Evolutionary conservation across 495 filamentous ascomycete genomes (phyloP), one percentile per base, ranked within the genome.

Genomic region (Hypoxylon lienhwacheense): DNA sequence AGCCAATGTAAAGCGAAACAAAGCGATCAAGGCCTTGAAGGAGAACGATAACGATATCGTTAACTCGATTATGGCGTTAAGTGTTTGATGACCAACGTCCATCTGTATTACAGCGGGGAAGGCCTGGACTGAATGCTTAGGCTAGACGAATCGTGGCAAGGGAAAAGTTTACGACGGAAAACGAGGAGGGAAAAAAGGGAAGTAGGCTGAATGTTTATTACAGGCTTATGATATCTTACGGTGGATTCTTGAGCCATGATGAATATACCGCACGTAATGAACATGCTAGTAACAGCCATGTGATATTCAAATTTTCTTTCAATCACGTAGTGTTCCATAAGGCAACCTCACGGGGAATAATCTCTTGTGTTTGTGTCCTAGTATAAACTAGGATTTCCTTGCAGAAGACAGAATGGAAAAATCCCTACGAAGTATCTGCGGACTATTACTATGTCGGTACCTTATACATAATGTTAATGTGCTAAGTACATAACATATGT

Each of bases 31-130:
- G 77, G 95, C 95, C 21, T 79, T 99, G 54, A 92, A 93, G 79
- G 90, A 97, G 81, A 97, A 99, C 73, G 90, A 97, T 76, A 96
- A 97, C 66, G 95, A 99, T 73, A 97, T 99, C 77, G 95, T 99
- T 75, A 97, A 97, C 83, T 96, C 92, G 51, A 98, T 98, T 78
- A 98, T 98, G 93, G 90, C 92, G 61, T 80, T 98, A 73, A 96
- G 91, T 79, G 87, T 96, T 87, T 98, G 83, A 80, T 60, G 20
- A 39, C 17, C 12, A 7, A 14, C n/a, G n/a, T n/a, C n/a, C n/a
- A n/a, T 7, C 36, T 22, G n/a, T 50, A 12, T 20, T 21, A 12
- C 26, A 21, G 25, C 15, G 8, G 44, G 10, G 29, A 24, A 14
- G 12, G 28, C 19, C 29, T 20, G 22, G 37, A 10, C 10, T 16